A percentile compares a stretch with the other conserved stretches of the same genome.
Evolutionary conservation across 371 early-diverging fungal genomes (phyloP).

Genomic region (Lichtheimia ramosa): DNA sequence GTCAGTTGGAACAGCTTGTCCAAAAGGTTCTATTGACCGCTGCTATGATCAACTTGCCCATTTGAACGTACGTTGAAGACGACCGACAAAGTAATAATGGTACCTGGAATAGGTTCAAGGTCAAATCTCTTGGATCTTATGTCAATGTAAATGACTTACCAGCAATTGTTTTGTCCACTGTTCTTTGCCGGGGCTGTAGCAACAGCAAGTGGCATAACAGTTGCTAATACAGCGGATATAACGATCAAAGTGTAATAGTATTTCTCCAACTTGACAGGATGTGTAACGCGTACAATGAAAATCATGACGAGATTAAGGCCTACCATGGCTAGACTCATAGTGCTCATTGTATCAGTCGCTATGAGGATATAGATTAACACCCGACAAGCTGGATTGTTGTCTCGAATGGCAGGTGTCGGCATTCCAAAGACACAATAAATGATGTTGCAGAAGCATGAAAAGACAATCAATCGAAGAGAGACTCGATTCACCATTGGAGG

Average conservation of each 20-base stretch:
- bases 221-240: constrained; percentile 13
- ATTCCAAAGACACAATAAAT: constrained; percentile 20
- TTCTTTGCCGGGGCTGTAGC: background rate
- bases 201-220: constrained; percentile 14
- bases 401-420: constrained; percentile 5
- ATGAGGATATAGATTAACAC: constrained; percentile 18
- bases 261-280: constrained; percentile 26
- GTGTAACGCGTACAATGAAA: constrained; percentile 23
- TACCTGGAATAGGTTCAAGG: constrained; percentile 1
- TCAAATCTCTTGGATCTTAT: background rate
- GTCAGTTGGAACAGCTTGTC: too few relatives aligned
- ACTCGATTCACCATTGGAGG: constrained; percentile 28
- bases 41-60: constrained; percentile 21
- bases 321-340: constrained; percentile 33
- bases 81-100: constrained; percentile 25
- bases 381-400: constrained; percentile 12
- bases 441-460: constrained; percentile 20
- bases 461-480: constrained; percentile 34
- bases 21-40: too few relatives aligned
- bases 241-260: constrained; percentile 23
- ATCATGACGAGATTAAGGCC: constrained; percentile 37
- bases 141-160: background rate
- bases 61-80: constrained; percentile 19
- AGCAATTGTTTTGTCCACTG: background rate
- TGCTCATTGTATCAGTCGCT: constrained; percentile 28